A percentile compares a stretch with the other conserved stretches of the same genome.
These are phyloP conservation scores for Rubia peregrina DNA, from an alignment of 305 asterid species.

Conservation along the genomic window DNA sequence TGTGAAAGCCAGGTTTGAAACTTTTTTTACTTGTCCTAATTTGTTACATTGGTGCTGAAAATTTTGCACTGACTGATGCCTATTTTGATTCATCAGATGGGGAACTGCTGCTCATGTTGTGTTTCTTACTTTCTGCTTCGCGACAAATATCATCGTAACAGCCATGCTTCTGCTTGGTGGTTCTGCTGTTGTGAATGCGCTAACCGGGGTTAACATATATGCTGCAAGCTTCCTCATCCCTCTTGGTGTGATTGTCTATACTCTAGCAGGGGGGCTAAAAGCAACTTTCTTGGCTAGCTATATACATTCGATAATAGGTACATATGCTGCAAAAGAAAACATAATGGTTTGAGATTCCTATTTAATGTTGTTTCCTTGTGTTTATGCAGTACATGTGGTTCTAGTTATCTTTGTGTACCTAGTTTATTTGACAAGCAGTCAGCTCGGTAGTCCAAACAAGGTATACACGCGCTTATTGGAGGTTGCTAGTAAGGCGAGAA, in stretches of 20 bases:
- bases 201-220: conserved; percentile 75
- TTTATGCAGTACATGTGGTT: conserved; percentile 63
- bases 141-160: conserved; percentile 79
- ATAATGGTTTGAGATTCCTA: not conserved
- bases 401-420: conserved; percentile 74
- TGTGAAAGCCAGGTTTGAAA: conserved; percentile 67
- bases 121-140: conserved; percentile 73
- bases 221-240: conserved; percentile 93
- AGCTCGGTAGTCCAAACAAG: conserved; percentile 73
- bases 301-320: conserved; percentile 85
- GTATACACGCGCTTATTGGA: conserved; percentile 59
- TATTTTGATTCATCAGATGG: conserved; percentile 47
- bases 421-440: conserved; percentile 60
- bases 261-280: conserved; percentile 82
- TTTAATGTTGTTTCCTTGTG: not conserved
- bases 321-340: not conserved
- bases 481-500: conserved; percentile 62
- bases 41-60: not conserved
- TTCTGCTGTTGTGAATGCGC: conserved; percentile 83
- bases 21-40: not conserved
- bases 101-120: conserved; percentile 84
- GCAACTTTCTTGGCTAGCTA: conserved; percentile 94
- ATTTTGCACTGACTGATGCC: not conserved
- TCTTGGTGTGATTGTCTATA: conserved; percentile 75
- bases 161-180: conserved; percentile 98